Percentiles rank a stretch among this genome's conserved stretches.
Conservation (phyloP, 306 rosid species). For the Begonia fuchsioides region DNA sequence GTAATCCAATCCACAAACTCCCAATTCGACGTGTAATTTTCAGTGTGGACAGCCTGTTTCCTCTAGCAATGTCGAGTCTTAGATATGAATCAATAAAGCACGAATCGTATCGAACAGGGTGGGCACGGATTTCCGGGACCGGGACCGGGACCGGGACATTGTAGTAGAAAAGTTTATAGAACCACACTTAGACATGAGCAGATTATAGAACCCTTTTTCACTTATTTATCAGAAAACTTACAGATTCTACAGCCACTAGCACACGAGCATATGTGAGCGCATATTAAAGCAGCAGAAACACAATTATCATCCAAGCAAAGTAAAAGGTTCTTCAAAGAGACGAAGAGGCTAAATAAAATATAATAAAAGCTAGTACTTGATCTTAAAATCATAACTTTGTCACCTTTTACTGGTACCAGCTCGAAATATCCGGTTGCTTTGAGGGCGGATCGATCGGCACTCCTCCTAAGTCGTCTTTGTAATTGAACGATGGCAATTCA, state of each 20-base stretch:
- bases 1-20: too few species aligned
- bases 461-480: slow-evolving; percentile 34
- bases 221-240: slow-evolving; percentile 18
- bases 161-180: too few species aligned
- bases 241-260: slow-evolving; percentile 8
- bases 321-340: background rate
- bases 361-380: too few species aligned
- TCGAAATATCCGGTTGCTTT: slow-evolving; percentile 37
- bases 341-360: too few species aligned
- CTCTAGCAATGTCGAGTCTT: too few species aligned
- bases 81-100: too few species aligned
- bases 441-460: slow-evolving; percentile 24
- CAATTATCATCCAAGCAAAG: background rate
- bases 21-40: too few species aligned
- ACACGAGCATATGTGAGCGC: background rate
- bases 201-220: slow-evolving; percentile 18
- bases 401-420: slow-evolving; percentile 23
- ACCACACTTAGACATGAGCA: too few species aligned
- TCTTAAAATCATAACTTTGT: background rate
- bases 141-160: too few species aligned
- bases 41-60: too few species aligned
- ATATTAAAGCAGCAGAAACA: slow-evolving; percentile 2
- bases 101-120: too few species aligned
- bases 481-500: slow-evolving; percentile 37
- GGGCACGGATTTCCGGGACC: too few species aligned